Evolutionary conservation across 345 rosid genomes (phyloP), one percentile per base, ranked within the genome.

Genomic region (Geranium rotundifolium): DNA sequence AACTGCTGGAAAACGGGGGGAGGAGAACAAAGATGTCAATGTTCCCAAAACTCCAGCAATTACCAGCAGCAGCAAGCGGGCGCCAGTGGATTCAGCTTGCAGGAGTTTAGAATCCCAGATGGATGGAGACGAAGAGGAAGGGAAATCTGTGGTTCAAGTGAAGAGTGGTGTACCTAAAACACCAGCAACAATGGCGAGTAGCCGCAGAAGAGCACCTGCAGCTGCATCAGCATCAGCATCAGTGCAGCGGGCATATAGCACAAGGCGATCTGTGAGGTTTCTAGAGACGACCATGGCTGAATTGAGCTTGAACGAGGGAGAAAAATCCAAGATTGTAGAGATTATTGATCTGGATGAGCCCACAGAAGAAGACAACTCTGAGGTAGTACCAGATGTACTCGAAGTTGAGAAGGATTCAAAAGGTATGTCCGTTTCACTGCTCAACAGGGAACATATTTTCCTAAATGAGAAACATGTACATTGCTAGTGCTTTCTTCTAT

Each of bases 251-350:
- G 84, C 56, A 19, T 80, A 79, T 59, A 76, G 86, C 68, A 86
- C 95, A 1, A 82, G 99, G 80, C 78, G 80, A 29, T 85, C 97
- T 2, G 79, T 77, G 56, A 86, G 82, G 65, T 41, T 93, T 71
- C 54, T 93, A 58, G 95, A 81, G 79, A 85, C 85, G 71, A 70
- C 61, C 64, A 73, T 86, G 84, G 78, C 65, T 60, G 77, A 73
- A 16, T 56, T 90, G 68, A 73, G 78, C 71, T 74, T 93, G 75
- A 81, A 79, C 27, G 80, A 77, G 46, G 71, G 71, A 65, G 73
- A 19, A 71, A 57, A 14, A 20, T 20, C 67, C 19, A 63, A 64
- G 54, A 60, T 70, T 34, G 61, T 62, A 46, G 73, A 29, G 61
- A 54, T 64, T 64, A 1, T 60, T 70, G 41, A 34, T 34, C 10